A percentile compares a stretch with the other conserved stretches of the same genome.
These are phyloP conservation scores for Debaryomyces singareniensis DNA, from an alignment of 1,139 yeast genomes.

Conservation along the genomic window DNA sequence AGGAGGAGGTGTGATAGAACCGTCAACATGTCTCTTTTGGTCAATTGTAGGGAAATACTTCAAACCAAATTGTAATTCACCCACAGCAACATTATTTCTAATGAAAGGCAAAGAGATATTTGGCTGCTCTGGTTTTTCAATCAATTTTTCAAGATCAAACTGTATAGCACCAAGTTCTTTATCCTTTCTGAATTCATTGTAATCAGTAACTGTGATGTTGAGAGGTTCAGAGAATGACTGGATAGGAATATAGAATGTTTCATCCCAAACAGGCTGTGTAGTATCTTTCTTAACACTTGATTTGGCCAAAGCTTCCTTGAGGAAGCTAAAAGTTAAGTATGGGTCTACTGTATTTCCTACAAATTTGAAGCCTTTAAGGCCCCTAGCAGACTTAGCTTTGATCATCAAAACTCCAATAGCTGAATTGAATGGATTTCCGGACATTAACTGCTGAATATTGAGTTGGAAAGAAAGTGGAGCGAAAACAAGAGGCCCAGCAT, in stretches of 20 bases:
- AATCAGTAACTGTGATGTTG: constrained; percentile 63
- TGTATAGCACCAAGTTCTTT: constrained; percentile 73
- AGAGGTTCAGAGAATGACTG: constrained; percentile 77
- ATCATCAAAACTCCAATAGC: constrained; percentile 83
- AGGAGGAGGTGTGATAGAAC: constrained; percentile 81
- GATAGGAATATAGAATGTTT: constrained; percentile 64
- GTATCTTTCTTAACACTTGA: constrained; percentile 65
- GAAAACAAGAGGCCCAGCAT: constrained; percentile 80
- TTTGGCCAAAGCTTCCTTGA: constrained; percentile 51
- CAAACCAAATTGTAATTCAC: constrained; percentile 63
- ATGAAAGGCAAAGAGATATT: constrained; percentile 52
- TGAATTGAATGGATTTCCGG: constrained; percentile 75
- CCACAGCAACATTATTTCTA: constrained; percentile 78
- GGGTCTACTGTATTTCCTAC: constrained; percentile 85
- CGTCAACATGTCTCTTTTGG: constrained; percentile 73
- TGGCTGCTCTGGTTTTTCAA: constrained; percentile 47
- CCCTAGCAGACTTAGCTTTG: constrained; percentile 59
- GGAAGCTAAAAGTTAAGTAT: constrained; percentile 67
- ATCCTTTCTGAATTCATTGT: constrained; percentile 74
- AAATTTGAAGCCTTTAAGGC: constrained; percentile 61
- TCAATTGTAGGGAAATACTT: constrained; percentile 76
- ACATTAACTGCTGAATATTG: constrained; percentile 82
- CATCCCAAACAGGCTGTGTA: constrained; percentile 74
- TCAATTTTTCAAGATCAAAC: constrained; percentile 64
- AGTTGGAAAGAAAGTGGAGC: constrained; percentile 89